Evolutionary conservation across 345 rosid genomes (phyloP).

Genomic region (Eucalyptus coolabah): DNA sequence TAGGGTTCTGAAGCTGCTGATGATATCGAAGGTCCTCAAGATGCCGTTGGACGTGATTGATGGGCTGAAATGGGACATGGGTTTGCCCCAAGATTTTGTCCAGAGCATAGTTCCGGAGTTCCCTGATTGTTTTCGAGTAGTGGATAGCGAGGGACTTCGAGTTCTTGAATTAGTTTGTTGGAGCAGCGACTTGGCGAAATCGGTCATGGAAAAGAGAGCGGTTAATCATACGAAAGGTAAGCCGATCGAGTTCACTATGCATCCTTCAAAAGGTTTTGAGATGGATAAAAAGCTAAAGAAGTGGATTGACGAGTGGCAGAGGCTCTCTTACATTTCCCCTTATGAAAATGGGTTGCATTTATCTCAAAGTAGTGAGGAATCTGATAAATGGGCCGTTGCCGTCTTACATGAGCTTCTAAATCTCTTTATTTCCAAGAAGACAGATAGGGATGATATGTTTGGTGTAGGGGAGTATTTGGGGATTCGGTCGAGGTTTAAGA

Average conservation of each 20-base stretch:
- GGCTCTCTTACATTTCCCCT: constrained; percentile 74
- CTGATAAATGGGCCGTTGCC: constrained; percentile 69
- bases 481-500: constrained; percentile 75
- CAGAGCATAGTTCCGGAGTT: constrained; percentile 54
- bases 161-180: constrained; percentile 77
- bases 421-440: constrained; percentile 70
- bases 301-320: constrained; percentile 79
- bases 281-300: constrained; percentile 71
- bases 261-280: constrained; percentile 49
- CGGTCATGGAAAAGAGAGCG: constrained; percentile 50
- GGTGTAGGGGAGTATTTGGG: constrained; percentile 63
- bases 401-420: constrained; percentile 71
- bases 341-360: constrained; percentile 55
- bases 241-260: constrained; percentile 44
- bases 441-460: constrained; percentile 47
- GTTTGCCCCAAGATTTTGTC: constrained; percentile 54
- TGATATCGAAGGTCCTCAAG: constrained; percentile 50
- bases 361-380: constrained; percentile 48
- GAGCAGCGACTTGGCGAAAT: constrained; percentile 48
- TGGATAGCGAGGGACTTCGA: background rate
- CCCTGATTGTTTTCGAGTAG: constrained; percentile 69
- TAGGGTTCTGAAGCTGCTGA: constrained; percentile 63
- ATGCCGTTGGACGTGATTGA: constrained; percentile 52
- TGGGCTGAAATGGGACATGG: constrained; percentile 68
- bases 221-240: constrained; percentile 19